A percentile compares a stretch with the other conserved stretches of the same genome.
These are phyloP conservation scores for Apium graveolens DNA, from an alignment of 129 eudicot species.

Conservation along the genomic window DNA sequence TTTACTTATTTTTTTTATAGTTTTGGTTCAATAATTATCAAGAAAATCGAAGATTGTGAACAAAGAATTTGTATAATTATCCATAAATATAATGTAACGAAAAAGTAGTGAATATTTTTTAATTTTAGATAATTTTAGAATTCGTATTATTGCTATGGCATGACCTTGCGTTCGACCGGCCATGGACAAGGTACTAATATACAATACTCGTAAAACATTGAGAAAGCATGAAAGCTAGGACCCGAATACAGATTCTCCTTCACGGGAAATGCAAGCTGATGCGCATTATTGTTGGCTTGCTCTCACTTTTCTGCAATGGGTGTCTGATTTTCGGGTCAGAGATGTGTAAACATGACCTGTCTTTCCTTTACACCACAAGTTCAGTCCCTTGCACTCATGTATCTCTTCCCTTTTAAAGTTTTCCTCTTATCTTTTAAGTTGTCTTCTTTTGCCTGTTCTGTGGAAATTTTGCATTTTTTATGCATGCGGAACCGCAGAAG, in stretches of 20 bases:
- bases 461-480: neutral
- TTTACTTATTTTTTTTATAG: too few relatives aligned
- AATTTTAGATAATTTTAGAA: too few relatives aligned
- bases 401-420: neutral
- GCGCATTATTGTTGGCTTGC: neutral
- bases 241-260: neutral
- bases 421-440: neutral
- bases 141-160: too few relatives aligned
- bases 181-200: too few relatives aligned
- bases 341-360: neutral
- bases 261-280: neutral
- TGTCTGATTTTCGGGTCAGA: neutral
- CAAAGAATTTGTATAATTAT: too few relatives aligned
- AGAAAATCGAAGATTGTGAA: too few relatives aligned
- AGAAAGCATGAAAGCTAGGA: neutral
- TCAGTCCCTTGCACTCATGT: neutral
- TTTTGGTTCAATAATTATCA: too few relatives aligned
- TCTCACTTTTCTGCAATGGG: neutral
- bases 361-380: neutral
- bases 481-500: neutral
- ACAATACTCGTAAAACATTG: neutral
- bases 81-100: too few relatives aligned
- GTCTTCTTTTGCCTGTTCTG: neutral
- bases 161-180: too few relatives aligned
- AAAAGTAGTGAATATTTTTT: too few relatives aligned